Evolutionary conservation across 441 rosid species (phyloP).

Genomic region (Omphalea diandra): DNA sequence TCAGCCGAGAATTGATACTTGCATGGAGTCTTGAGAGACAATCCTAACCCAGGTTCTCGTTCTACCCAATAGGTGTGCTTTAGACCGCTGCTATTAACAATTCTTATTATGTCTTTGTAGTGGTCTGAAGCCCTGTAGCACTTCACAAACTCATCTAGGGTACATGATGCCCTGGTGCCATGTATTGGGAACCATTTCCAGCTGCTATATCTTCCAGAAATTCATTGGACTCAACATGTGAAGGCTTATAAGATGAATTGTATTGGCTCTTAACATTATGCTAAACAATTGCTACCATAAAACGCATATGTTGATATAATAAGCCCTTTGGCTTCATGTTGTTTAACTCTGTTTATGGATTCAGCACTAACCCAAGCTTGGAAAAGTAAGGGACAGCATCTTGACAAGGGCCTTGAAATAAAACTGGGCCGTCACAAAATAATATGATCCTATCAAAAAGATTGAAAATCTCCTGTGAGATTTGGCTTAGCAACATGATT

Average conservation of each 20-base stretch:
- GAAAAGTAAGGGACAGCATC: slow-evolving; percentile 33
- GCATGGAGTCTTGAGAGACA: slow-evolving; percentile 27
- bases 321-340: background rate
- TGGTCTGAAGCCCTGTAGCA: slow-evolving; percentile 32
- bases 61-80: slow-evolving; percentile 35
- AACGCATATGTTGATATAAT: background rate
- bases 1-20: slow-evolving; percentile 18
- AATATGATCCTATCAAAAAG: slow-evolving; percentile 36
- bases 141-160: slow-evolving; percentile 27
- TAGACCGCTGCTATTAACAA: slow-evolving; percentile 17
- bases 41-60: slow-evolving; percentile 35
- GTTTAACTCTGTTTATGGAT: too few relatives aligned
- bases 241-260: slow-evolving; percentile 19
- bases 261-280: slow-evolving; percentile 1
- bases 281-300: background rate
- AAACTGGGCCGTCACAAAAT: slow-evolving; percentile 25
- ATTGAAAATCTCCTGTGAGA: slow-evolving; percentile 34
- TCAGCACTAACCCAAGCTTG: slow-evolving; percentile 27
- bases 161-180: slow-evolving; percentile 24
- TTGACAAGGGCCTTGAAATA: slow-evolving; percentile 35
- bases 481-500: slow-evolving; percentile 28
- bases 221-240: slow-evolving; percentile 27
- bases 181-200: slow-evolving; percentile 29
- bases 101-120: slow-evolving; percentile 33
- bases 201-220: slow-evolving; percentile 31